Conservation (phyloP, 2,329 filamentous ascomycete genomes). For the Akanthomyces lecanii region DNA sequence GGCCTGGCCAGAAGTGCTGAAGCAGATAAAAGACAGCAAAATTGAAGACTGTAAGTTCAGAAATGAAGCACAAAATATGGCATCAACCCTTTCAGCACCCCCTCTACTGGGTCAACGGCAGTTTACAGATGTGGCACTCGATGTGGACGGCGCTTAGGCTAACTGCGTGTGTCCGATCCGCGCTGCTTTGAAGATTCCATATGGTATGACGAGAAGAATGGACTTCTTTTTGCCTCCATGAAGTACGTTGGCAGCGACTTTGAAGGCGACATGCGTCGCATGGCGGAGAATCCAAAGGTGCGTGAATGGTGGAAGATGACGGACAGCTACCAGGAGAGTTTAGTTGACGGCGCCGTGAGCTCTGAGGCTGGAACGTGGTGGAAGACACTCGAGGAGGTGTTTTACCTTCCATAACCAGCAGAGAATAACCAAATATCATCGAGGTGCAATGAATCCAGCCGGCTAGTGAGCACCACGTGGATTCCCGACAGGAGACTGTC, state of each 20-base stretch:
- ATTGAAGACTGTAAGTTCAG: slow-evolving; percentile 62
- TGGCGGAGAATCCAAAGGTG: slow-evolving; percentile 68
- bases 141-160: not conserved
- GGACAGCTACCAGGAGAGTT: slow-evolving; percentile 65
- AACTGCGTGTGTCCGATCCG: not conserved
- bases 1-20: slow-evolving; percentile 73
- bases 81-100: not conserved
- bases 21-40: slow-evolving; percentile 71
- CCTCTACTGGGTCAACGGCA: not conserved
- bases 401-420: slow-evolving; percentile 47
- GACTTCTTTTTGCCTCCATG: slow-evolving; percentile 69
- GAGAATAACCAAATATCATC: not conserved
- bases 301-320: slow-evolving; percentile 80
- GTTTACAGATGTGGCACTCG: not conserved
- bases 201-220: slow-evolving; percentile 59
- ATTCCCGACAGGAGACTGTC: not conserved
- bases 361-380: slow-evolving; percentile 64
- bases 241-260: slow-evolving; percentile 75
- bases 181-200: slow-evolving; percentile 56
- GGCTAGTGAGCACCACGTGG: not conserved
- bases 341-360: slow-evolving; percentile 55
- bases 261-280: slow-evolving; percentile 69
- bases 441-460: too few relatives aligned
- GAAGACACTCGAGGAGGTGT: slow-evolving; percentile 66
- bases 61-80: not conserved